Percentiles rank a stretch among this genome's conserved stretches.
Evolutionary conservation across 768 basidiomycete species (phyloP).

Genomic region (Clitopilus hobsonii): DNA sequence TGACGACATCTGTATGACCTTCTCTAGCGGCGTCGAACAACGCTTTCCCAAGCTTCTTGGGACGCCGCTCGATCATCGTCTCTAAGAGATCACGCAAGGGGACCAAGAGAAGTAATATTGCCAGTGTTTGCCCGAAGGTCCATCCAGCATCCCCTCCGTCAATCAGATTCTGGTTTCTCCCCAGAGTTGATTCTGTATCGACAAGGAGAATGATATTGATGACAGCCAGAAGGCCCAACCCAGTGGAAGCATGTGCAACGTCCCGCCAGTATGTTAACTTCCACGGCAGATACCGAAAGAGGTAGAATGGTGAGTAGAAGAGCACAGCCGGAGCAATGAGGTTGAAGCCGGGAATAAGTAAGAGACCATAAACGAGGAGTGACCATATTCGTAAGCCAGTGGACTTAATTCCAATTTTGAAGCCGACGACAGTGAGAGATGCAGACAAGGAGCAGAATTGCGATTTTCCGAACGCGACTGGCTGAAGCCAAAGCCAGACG

Average conservation of each 20-base stretch:
- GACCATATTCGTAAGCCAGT: background rate
- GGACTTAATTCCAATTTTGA: background rate
- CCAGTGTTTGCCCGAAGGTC: constrained; percentile 7
- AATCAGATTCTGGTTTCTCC: background rate
- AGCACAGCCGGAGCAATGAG: background rate
- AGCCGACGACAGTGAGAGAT: background rate
- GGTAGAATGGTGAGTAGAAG: too few relatives aligned
- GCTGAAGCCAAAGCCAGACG: constrained; percentile 15
- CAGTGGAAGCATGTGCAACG: too few relatives aligned
- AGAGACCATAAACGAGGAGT: background rate
- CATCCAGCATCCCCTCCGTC: background rate
- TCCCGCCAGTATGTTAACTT: too few relatives aligned
- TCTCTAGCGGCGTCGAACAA: too few relatives aligned
- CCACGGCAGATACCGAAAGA: too few relatives aligned
- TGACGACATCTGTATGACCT: too few relatives aligned
- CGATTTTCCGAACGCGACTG: constrained; percentile 6
- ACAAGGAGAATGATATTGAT: background rate
- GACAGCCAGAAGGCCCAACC: background rate
- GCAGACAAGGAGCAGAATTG: background rate
- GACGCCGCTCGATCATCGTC: too few relatives aligned
- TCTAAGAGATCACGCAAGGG: constrained; percentile 3
- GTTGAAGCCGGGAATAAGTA: background rate
- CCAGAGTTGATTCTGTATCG: background rate
- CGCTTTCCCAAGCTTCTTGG: too few relatives aligned
- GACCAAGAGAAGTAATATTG: constrained; percentile 4